A percentile compares a stretch with the other conserved stretches of the same genome.
Conservation (phyloP, 31 red algal genomes). For the Odonthalia washingtoniensis region DNA sequence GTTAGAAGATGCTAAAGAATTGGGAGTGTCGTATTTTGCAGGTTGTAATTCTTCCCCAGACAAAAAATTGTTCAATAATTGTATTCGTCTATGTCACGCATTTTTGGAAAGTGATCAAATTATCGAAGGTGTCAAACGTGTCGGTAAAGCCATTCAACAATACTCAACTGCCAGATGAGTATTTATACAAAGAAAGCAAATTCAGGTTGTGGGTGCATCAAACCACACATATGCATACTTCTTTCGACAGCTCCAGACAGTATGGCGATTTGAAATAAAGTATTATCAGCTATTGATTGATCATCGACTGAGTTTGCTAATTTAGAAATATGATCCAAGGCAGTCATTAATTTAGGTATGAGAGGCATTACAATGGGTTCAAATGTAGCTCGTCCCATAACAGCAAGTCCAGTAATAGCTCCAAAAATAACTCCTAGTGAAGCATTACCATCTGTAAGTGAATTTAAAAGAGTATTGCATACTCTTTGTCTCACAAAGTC, state of each 20-base stretch:
- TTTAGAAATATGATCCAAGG: not conserved
- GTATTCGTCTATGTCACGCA: constrained; percentile 82
- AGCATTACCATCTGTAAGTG: constrained; percentile 60
- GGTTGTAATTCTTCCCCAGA: constrained; percentile 67
- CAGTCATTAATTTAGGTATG: constrained; percentile 48
- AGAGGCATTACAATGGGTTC: constrained; percentile 68
- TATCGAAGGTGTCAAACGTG: constrained; percentile 62
- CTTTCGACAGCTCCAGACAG: not conserved
- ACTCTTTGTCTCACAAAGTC: constrained; percentile 47
- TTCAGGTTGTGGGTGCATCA: not conserved
- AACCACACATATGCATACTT: not conserved
- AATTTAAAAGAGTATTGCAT: constrained; percentile 69
- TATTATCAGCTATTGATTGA: not conserved
- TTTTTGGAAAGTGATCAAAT: constrained; percentile 55
- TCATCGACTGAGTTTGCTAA: not conserved
- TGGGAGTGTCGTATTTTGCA: constrained; percentile 78
- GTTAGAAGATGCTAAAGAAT: constrained; percentile 30
- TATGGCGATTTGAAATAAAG: not conserved
- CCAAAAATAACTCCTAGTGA: constrained; percentile 81
- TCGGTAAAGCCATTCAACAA: constrained; percentile 58
- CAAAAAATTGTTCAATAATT: constrained; percentile 15
- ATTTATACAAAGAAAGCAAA: no score
- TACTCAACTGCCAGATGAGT: constrained; percentile 37
- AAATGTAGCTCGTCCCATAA: constrained; percentile 65
- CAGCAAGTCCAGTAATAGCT: constrained; percentile 79